Base-by-base conservation (phyloP, 148 eudicot genomes). In the Camellia granthamiana region DNA sequence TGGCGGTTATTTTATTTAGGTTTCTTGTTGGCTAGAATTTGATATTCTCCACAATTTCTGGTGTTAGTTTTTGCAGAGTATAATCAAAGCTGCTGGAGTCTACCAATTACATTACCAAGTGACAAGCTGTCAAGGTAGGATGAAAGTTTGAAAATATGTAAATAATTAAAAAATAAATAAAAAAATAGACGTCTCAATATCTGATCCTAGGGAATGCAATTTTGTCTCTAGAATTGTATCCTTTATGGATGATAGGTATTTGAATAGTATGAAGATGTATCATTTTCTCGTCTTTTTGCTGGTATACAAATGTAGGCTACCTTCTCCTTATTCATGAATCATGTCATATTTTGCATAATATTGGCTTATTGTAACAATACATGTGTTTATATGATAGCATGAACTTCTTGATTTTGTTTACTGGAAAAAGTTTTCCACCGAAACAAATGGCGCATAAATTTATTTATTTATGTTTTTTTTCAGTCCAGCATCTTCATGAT, bases 51-150 rank as follows among this genome's bases (percentile, higher is more conserved):
- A 16, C 65, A 49, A 54, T 69, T 78, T 84, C 42, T 54, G 4
- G 59, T 55, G 7, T 16, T 58, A 87, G 89, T 87, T 87, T 79
- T 87, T 74, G 85, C 88, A 54, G 95, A 91, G 75, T 30, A 30
- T 30, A 30, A 1, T 30, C 38, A 30, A 30, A 30, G 38, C 38
- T 30, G 38, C 38, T 30, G 38, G 38, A 30, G 38, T 30, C 38
- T 30, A 30, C 38, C 38, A 30, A 30, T 30, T 30, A 30, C 78
- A 93, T 93, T 58, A 93, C 97, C 75, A 85, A 93, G 82, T 86
- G 97, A 78, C 95, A 91, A 84, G 97, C 95, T 60, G 81, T 93
- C 72, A 93, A 91, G 97, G 97, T 91, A 85, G 60, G 69, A 38
- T 7, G 5, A 69, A 60, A 30, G 38, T 30, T 30, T 30, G 38